Evolutionary conservation across 2,329 filamentous ascomycete genomes (phyloP), one percentile per base, ranked within the genome.

Genomic region (Fonsecaea nubica): DNA sequence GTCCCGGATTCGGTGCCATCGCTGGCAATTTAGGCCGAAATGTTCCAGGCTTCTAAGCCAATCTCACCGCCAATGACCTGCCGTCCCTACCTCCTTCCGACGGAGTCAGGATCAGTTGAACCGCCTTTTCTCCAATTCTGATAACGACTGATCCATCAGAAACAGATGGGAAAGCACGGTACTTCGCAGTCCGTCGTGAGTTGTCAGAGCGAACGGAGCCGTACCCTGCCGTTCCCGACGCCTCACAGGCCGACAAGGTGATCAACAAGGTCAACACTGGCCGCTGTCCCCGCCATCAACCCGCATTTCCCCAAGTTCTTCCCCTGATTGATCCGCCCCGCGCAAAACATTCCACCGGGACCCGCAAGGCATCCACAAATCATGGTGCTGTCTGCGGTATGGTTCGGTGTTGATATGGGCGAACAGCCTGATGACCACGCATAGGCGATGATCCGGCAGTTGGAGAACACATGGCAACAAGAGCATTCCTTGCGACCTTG

Each of bases 211-310:
- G 38, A 56, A 35, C 60, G 60, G 60, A 38, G 60, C 60, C 60
- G 60, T 62, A 45, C 13, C 60, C 60, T 62, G 50, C 60, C 60
- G 60, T 62, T 15, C 13, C 60, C 60, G 60, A 62, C 36, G 45
- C 58, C 32, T 54, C 33, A 7, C n/a, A 52, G 58, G 58, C 33
- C 13, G 25, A 12, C 45, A 50, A 30, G 45, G 25, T 25, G 25
- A 7, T 4, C 45, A 13, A 50, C 18, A 10, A 12, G 21, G 45
- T 25, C 45, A 25, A 9, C 45, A 30, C 18, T 30, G 45, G 21
- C 55, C 50, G 38, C 36, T 30, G 18, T 56, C 30, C 18, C 60
- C 40, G 30, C 60, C 25, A 36, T 15, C 60, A 55, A 38, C 50
- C 60, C 60, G 50, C 60, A 55, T 40, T 62, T 53, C 60, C 60